Base-by-base conservation (phyloP, 441 rosid genomes). In the Daphne laureola region DNA sequence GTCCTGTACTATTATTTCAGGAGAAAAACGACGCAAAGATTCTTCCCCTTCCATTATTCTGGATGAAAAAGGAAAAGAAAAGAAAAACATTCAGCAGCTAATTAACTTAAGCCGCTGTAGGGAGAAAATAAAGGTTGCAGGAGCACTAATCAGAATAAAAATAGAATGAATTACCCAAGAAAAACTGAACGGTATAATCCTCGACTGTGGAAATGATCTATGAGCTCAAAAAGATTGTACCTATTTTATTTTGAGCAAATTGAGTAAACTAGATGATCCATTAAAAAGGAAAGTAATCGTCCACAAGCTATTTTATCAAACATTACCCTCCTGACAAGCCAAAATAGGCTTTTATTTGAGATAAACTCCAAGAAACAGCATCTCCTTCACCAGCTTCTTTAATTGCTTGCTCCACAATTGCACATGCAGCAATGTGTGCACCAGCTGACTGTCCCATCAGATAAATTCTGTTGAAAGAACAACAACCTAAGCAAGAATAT, bases 361-460 rank as follows among this genome's bases (percentile, higher is more conserved):
- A 82, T 60, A 82, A 70, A 55, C 89, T 93, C 96, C 98, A 93
- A 54, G 87, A 72, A 63, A 74, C 55, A 69, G 64, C 81, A 56
- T 83, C 90, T 54, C 88, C 82, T 72, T 79, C 86, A 66, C 76
- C 83, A 18, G 79, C 72, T 71, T 93, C 97, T 77, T 87, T 89
- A 62, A 87, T 69, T 51, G 95, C 95, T 72, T 93, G 97, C 63
- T 93, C 90, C 70, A 93, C 63, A 12, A 93, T 76, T 14, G 89
- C 63, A 67, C 97, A 93, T 65, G 97, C 90, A 53, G 96, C 85
- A 16, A 89, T 89, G 70, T 93, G 98, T 53, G 96, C 98, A 68
- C 96, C 97, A 71, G 98, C 98, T 47, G 97, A 93, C 73, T 89
- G 97, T 44, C 98, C 97, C 97, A 93, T 89, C 50, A 93, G 73